A percentile compares a stretch with the other conserved stretches of the same genome.
These are phyloP conservation scores for Neurospora intermedia DNA, from an alignment of 495 filamentous ascomycete genomes.

Conservation along the genomic window DNA sequence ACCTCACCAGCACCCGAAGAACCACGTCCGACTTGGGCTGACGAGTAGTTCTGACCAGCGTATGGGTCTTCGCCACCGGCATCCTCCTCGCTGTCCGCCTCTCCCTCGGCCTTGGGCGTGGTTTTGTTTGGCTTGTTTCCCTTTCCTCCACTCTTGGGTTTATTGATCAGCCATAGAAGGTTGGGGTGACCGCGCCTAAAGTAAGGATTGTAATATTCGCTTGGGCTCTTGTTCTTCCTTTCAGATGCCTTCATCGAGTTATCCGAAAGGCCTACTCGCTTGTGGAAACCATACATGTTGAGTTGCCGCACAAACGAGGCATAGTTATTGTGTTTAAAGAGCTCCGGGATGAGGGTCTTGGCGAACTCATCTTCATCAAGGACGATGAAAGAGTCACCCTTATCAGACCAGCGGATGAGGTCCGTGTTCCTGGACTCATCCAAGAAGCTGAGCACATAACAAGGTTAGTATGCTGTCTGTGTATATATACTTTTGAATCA, in stretches of 20 bases:
- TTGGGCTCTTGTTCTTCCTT: conserved; percentile 91
- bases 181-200: conserved; percentile 91
- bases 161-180: conserved; percentile 94
- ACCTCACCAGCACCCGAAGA: conserved; percentile 26
- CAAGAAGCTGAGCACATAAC: conserved; percentile 56
- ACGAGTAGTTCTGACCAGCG: conserved; percentile 2
- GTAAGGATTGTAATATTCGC: conserved; percentile 94
- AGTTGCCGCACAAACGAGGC: conserved; percentile 96
- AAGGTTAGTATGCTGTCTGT: neutral
- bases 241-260: conserved; percentile 97
- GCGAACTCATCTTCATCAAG: conserved; percentile 98
- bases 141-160: conserved; percentile 60
- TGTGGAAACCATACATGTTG: conserved; percentile 99
- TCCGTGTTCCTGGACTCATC: conserved; percentile 87
- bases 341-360: conserved; percentile 88
- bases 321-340: conserved; percentile 99
- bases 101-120: conserved; percentile 55
- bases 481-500: neutral
- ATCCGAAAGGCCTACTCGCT: conserved; percentile 92
- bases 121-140: conserved; percentile 42
- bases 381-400: conserved; percentile 92
- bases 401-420: conserved; percentile 93
- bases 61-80: conserved; percentile 29
- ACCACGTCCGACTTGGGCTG: conserved; percentile 8
- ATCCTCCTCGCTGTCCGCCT: conserved; percentile 63